Conservation (phyloP, 2,329 filamentous ascomycete species). For the Claviceps cyperi region DNA sequence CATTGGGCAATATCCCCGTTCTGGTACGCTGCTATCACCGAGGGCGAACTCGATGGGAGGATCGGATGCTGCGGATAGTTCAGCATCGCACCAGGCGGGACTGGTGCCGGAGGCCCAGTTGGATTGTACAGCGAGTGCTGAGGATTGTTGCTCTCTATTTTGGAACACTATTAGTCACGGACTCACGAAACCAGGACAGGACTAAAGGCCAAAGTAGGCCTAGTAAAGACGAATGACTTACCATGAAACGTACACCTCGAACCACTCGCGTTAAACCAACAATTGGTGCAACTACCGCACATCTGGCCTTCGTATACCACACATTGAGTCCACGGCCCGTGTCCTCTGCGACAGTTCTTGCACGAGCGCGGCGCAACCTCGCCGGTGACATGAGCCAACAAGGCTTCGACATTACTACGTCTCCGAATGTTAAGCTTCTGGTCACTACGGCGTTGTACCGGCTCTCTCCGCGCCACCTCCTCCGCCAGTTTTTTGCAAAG, state of each 20-base stretch:
- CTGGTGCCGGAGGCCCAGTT: neutral
- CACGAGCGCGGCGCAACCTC: slow-evolving; percentile 32
- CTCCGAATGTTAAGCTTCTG: slow-evolving; percentile 41
- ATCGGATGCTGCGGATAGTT: slow-evolving; percentile 10
- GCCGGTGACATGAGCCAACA: slow-evolving; percentile 43
- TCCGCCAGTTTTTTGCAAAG: slow-evolving; percentile 39
- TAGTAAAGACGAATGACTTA: slow-evolving; percentile 17
- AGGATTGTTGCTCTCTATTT: slow-evolving; percentile 30
- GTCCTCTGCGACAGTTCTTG: slow-evolving; percentile 45
- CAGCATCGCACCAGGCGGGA: slow-evolving; percentile 2
- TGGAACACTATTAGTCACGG: neutral
- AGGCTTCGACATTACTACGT: slow-evolving; percentile 44
- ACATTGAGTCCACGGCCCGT: slow-evolving; percentile 44
- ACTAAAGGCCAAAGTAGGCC: neutral
- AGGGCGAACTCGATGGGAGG: neutral
- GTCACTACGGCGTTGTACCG: slow-evolving; percentile 37
- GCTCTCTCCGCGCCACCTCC: slow-evolving; percentile 33
- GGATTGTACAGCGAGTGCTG: slow-evolving; percentile 14
- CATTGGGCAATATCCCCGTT: slow-evolving; percentile 21
- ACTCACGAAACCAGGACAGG: neutral
- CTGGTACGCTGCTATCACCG: slow-evolving; percentile 1
- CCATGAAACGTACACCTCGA: slow-evolving; percentile 46
- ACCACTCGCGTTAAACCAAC: slow-evolving; percentile 49
- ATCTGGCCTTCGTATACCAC: slow-evolving; percentile 46
- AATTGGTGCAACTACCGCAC: slow-evolving; percentile 48